A percentile compares a stretch with the other conserved stretches of the same genome.
phyloP scores from a whole-genome alignment of 306 rosid genomes.

The Quercus suber region DNA sequence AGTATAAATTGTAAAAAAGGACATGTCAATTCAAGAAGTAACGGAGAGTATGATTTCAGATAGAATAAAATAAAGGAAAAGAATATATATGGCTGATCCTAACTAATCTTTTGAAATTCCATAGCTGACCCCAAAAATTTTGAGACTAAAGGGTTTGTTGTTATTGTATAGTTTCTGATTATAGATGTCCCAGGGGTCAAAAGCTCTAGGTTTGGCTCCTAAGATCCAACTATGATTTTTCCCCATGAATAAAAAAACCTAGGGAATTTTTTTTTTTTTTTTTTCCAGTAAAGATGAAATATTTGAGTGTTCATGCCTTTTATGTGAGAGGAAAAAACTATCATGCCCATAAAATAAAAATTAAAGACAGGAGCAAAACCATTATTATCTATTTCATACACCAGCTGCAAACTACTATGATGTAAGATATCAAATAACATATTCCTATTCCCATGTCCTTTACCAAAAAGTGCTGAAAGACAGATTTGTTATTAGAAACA shows the following conservation, averaged over 20 bases:
- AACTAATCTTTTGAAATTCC: too few relatives aligned
- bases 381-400: not conserved
- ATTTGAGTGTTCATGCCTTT: not conserved
- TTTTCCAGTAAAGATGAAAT: too few relatives aligned
- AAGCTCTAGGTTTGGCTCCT: not conserved
- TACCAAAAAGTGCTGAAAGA: slow-evolving; percentile 15
- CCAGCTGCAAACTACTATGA: not conserved
- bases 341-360: not conserved
- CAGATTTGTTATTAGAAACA: slow-evolving; percentile 4
- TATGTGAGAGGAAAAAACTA: not conserved
- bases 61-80: too few relatives aligned
- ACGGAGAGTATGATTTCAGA: too few relatives aligned
- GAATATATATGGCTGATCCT: too few relatives aligned
- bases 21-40: too few relatives aligned
- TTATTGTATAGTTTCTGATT: not conserved
- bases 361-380: not conserved
- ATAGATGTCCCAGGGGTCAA: not conserved
- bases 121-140: too few relatives aligned
- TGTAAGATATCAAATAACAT: not conserved
- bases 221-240: not conserved
- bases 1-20: too few relatives aligned
- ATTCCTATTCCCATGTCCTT: not conserved
- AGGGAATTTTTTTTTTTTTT: too few relatives aligned
- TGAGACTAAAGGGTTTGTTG: too few relatives aligned
- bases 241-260: not conserved